Evolutionary conservation across 1,284 basidiomycete genomes (phyloP).

Genomic region (Pisolithus thermaeus): DNA sequence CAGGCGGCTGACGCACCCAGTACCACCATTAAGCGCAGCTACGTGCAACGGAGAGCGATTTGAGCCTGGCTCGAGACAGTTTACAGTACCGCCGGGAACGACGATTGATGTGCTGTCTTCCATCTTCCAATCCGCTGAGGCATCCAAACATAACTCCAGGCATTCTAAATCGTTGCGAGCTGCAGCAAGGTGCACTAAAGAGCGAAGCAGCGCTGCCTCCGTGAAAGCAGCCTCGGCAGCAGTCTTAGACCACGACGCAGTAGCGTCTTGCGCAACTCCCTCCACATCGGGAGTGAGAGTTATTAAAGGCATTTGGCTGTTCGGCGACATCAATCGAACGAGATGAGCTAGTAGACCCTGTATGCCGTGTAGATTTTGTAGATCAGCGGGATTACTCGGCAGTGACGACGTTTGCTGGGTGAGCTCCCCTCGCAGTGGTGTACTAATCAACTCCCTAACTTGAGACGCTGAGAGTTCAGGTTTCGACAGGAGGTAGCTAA

Average conservation of each 20-base stretch:
- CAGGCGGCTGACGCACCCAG: conserved; percentile 50
- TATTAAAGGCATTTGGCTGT: conserved; percentile 37
- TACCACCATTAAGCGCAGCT: conserved; percentile 68
- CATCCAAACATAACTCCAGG: conserved; percentile 52
- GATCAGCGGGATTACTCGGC: conserved; percentile 37
- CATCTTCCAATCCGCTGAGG: conserved; percentile 25
- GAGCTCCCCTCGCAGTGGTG: conserved; percentile 83
- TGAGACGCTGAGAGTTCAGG: conserved; percentile 62
- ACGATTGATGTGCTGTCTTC: conserved; percentile 17
- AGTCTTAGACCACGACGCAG: conserved; percentile 74
- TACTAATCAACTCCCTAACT: conserved; percentile 72
- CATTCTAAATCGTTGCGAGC: conserved; percentile 60
- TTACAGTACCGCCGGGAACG: conserved; percentile 61
- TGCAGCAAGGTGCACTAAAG: conserved; percentile 72
- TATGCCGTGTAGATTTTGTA: conserved; percentile 54
- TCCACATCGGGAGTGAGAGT: conserved; percentile 36
- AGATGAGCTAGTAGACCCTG: conserved; percentile 62
- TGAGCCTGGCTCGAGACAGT: conserved; percentile 61
- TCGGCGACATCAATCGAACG: conserved; percentile 49
- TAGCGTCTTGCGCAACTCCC: conserved; percentile 39
- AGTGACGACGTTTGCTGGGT: conserved; percentile 44
- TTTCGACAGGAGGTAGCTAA: conserved; percentile 86
- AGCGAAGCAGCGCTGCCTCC: conserved; percentile 65
- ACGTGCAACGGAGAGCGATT: conserved; percentile 78
- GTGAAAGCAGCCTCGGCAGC: conserved; percentile 64